Base-by-base conservation (phyloP, 108 stramenopile genomes). In the Bacterosira constricta region DNA sequence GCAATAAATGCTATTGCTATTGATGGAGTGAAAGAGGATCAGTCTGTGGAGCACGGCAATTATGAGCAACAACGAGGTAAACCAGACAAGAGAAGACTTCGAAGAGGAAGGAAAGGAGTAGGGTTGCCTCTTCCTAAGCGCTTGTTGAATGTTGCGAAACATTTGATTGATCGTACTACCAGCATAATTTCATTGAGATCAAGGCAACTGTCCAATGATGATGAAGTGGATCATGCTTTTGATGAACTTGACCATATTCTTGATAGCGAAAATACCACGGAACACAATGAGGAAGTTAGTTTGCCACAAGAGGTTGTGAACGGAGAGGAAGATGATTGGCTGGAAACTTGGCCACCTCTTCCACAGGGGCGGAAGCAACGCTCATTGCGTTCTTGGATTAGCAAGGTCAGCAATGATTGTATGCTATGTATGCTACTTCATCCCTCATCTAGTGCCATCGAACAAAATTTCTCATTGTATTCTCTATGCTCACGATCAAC, bases 181-280 rank as follows among this genome's bases (percentile, higher is more conserved):
- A n/a, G 32, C 17, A 30, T 54, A 30, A 54, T 54, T 15, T 54
- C 32, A 0, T 54, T 30, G 29, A 54, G 29, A 15, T n/a, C 53
- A 25, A 54, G 26, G 53, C 27, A 31, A 12, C 53, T 15, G 53
- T n/a, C 3, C 29, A 13, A 45, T 42, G 53, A 30, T 35, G 67
- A 42, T 15, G 38, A 41, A 4, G n/a, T 45, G 26, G 67, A 68
- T 34, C 67, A 68, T 45, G 21, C 67, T 10, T 68, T 68, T 32
- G 67, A 68, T 56, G 67, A 68, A 10, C 54, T 68, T 34, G 67
- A 68, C 31, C 31, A 15, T 31, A 61, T 61, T 20, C 23, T 61
- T 11, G 59, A 61, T 21, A 37, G 29, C 13, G 31, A 21, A 6
- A 57, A 49, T 52, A 68, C 17, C 0, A 68, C 51, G 5, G 31